Conservation (phyloP, 805 yeast genomes). For the Wickerhamomyces tratensis region DNA sequence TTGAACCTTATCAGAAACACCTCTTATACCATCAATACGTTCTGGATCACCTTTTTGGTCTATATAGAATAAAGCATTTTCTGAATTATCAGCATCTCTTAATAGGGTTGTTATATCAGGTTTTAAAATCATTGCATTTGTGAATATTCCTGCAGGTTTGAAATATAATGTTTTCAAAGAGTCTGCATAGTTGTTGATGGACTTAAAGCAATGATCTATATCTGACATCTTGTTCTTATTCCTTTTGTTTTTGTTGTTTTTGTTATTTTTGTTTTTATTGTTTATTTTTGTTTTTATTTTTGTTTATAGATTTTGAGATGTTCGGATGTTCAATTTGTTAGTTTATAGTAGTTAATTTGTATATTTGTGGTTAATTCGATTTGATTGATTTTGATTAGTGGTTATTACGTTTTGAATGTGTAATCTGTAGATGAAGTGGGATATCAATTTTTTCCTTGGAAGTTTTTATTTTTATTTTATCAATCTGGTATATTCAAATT, state of each 20-base stretch:
- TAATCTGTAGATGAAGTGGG: too few species aligned
- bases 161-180: slow-evolving; percentile 29
- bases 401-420: too few species aligned
- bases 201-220: slow-evolving; percentile 2
- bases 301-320: too few species aligned
- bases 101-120: slow-evolving; percentile 47
- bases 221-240: slow-evolving; percentile 6
- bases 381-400: too few species aligned
- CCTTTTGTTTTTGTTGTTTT: neutral
- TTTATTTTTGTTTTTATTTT: too few species aligned
- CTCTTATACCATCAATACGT: slow-evolving; percentile 41
- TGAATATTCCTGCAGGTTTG: slow-evolving; percentile 50
- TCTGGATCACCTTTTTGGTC: slow-evolving; percentile 28
- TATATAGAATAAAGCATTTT: slow-evolving; percentile 39
- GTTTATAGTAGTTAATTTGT: too few species aligned
- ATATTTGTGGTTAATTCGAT: too few species aligned
- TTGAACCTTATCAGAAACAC: slow-evolving; percentile 24
- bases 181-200: slow-evolving; percentile 8
- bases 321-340: too few species aligned
- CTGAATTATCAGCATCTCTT: slow-evolving; percentile 47
- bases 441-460: too few species aligned
- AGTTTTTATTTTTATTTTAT: too few species aligned
- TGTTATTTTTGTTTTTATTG: neutral
- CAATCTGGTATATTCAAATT: too few species aligned
- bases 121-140: slow-evolving; percentile 46